Conservation (phyloP, 495 filamentous ascomycete genomes). For the Penicillium arizonense region DNA sequence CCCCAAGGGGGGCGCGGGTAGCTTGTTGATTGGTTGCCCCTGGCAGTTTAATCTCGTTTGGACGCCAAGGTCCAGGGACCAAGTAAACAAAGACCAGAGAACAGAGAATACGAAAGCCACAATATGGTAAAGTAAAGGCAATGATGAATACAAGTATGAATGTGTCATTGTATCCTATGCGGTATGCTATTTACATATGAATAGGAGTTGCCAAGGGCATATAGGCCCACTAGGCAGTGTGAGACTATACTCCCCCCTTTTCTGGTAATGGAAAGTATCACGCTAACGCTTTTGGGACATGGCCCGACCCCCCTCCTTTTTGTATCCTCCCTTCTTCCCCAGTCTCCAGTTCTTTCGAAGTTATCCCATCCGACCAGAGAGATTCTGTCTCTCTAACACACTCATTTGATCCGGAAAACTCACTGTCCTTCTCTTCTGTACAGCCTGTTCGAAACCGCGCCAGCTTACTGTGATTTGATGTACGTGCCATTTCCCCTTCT, state of each 20-base stretch:
- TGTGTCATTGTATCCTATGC: background rate
- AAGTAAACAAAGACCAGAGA: conserved; percentile 5
- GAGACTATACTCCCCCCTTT: conserved; percentile 8
- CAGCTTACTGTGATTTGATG: conserved; percentile 34
- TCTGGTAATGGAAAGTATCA: conserved; percentile 7
- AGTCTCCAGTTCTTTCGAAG: conserved; percentile 21
- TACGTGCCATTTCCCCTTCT: conserved; percentile 22
- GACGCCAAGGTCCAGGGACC: conserved; percentile 7
- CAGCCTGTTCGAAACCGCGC: conserved; percentile 32
- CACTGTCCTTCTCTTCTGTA: conserved; percentile 34
- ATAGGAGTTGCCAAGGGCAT: background rate
- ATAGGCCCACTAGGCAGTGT: conserved; percentile 8
- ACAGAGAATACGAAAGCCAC: background rate
- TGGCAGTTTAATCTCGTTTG: conserved; percentile 14
- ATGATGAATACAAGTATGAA: background rate
- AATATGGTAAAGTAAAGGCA: conserved; percentile 1
- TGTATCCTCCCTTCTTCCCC: conserved; percentile 24
- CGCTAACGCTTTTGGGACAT: conserved; percentile 15
- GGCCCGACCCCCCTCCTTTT: conserved; percentile 16
- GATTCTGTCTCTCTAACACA: conserved; percentile 45
- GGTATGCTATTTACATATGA: background rate
- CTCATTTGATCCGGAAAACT: conserved; percentile 39
- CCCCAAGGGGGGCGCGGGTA: background rate
- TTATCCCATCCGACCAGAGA: conserved; percentile 47
- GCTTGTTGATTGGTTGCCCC: conserved; percentile 11